Percentiles rank a stretch among this genome's conserved stretches.
Evolutionary conservation across 1,139 yeast genomes (phyloP).

Genomic region (Saccharomyces hybrid): DNA sequence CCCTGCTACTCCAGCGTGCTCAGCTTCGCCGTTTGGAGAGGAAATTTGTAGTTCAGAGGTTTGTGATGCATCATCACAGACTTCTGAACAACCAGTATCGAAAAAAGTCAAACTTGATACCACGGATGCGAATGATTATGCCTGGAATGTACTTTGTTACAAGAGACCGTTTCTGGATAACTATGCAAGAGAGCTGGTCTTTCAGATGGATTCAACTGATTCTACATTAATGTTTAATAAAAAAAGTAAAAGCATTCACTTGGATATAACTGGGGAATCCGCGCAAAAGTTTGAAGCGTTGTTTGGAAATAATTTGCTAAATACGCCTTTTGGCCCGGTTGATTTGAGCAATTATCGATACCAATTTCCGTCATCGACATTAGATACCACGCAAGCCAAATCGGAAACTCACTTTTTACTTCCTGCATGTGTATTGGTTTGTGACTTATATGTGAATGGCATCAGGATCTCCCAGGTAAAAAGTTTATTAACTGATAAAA

Average conservation of each 20-base stretch:
- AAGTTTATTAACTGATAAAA: constrained; percentile 11
- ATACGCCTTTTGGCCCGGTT: constrained; percentile 7
- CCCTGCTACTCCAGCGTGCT: background rate
- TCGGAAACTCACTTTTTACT: constrained; percentile 11
- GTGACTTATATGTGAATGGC: constrained; percentile 21
- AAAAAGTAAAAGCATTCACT: constrained; percentile 24
- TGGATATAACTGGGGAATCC: constrained; percentile 27
- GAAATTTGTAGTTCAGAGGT: background rate
- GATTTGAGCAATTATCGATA: constrained; percentile 10
- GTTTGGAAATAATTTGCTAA: constrained; percentile 18
- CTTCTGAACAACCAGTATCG: constrained; percentile 5
- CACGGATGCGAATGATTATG: constrained; percentile 1
- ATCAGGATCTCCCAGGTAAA: constrained; percentile 21
- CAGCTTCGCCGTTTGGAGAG: background rate
- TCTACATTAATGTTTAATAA: constrained; percentile 25
- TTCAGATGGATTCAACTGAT: constrained; percentile 43
- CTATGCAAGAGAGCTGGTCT: constrained; percentile 43
- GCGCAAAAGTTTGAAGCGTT: constrained; percentile 28
- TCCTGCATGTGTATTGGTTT: constrained; percentile 24
- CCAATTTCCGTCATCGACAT: constrained; percentile 4
- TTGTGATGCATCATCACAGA: background rate
- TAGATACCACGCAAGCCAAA: constrained; percentile 1
- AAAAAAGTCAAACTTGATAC: constrained; percentile 8
- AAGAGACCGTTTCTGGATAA: constrained; percentile 54
- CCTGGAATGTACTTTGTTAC: constrained; percentile 35